Base-by-base conservation (phyloP, 768 basidiomycete species). In the Steccherinum ochraceum region DNA sequence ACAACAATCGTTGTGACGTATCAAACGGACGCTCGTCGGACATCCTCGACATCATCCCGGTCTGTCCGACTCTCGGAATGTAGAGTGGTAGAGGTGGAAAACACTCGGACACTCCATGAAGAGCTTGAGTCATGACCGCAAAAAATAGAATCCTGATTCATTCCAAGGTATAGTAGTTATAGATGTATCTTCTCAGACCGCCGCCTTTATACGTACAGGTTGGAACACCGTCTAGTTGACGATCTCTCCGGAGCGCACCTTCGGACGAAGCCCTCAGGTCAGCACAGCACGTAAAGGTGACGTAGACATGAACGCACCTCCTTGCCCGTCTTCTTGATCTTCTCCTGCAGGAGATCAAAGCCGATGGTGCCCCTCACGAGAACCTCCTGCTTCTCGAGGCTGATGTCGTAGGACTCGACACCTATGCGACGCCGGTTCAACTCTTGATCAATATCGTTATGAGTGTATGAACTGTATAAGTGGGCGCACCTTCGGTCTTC, bases 251-350 rank as follows among this genome's bases (percentile, higher is more conserved):
- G 83, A 84, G 52, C 62, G 26, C 25, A 76, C 72, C 73, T 75
- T n/a, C n/a, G n/a, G n/a, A n/a, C n/a, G n/a, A n/a, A 43, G 55
- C 19, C 30, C 7, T 35, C 30, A 35, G 30, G 16, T 35, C 7
- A n/a, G n/a, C n/a, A n/a, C n/a, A n/a, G n/a, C n/a, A n/a, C n/a
- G n/a, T n/a, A n/a, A 35, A 35, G 7, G 16, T 35, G 7, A 35
- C 30, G 30, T 35, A 35, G 30, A 35, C 16, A 16, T 25, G 44
- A 40, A 54, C 56, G 20, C 48, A 89, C 91, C 84, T 89, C 78
- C 69, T 93, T 93, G 56, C 93, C 93, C 10, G 92, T 95, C 79
- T 93, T 94, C 76, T 81, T 80, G 63, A 95, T 90, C 73, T 75
- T 87, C 48, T 71, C 82, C 12, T 80, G 67, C 43, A 92, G 71